These are phyloP conservation scores for Thalia dealbata DNA, from an alignment of 176 grass and related monocot genomes.

Conservation along the genomic window DNA sequence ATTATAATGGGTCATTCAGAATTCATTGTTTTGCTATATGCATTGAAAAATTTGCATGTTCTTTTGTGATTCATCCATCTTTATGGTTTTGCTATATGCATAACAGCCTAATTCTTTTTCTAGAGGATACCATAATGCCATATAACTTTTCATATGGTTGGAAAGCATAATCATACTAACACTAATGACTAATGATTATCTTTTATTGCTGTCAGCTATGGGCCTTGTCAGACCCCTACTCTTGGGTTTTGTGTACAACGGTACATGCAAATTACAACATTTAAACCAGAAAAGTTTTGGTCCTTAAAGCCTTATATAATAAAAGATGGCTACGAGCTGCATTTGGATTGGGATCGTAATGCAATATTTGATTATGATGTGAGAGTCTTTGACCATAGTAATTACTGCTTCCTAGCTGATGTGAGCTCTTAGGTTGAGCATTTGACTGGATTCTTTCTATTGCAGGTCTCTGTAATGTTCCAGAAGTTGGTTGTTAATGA, in stretches of 20 bases:
- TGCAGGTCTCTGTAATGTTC: constrained; percentile 81
- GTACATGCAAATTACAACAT: constrained; percentile 87
- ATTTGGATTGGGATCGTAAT: constrained; percentile 79
- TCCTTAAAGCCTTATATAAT: constrained; percentile 72
- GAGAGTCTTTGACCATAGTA: constrained; percentile 26
- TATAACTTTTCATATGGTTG: constrained; percentile 3
- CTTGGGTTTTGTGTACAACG: constrained; percentile 93
- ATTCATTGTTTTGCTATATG: no score
- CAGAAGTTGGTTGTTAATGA: constrained; percentile 80
- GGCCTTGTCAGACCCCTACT: constrained; percentile 94
- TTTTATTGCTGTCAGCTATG: constrained; percentile 58
- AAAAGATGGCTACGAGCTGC: constrained; percentile 71
- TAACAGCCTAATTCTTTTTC: no score
- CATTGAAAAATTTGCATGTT: no score
- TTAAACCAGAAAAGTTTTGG: constrained; percentile 99
- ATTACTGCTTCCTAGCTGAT: constrained; percentile 10
- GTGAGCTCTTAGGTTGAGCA: constrained; percentile 5
- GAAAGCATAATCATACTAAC: not conserved
- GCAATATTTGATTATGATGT: constrained; percentile 88
- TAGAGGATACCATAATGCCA: constrained; percentile 10
- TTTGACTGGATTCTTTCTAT: constrained; percentile 22
- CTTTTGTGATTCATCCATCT: no score
- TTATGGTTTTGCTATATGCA: no score
- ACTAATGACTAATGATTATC: not conserved
- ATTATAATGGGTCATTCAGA: no score